phyloP scores from a whole-genome alignment of 2,329 filamentous ascomycete genomes.

The Tolypocladium tropicale region DNA sequence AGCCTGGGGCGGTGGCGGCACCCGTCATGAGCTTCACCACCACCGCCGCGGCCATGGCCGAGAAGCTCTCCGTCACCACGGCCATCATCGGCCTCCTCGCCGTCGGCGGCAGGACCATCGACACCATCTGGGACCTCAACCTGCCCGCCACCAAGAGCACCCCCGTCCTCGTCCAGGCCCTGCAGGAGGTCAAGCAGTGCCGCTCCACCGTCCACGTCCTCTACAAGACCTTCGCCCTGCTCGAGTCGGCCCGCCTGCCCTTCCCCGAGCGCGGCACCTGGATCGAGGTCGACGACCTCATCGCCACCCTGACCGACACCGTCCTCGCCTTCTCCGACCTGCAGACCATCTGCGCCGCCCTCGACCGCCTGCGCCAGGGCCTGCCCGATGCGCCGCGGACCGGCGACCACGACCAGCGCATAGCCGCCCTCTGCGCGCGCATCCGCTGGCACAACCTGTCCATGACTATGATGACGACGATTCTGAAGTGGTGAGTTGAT shows the following conservation, averaged over 20 bases:
- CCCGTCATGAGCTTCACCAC: not conserved
- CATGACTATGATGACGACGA: conserved; percentile 29
- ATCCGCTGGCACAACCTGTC: conserved; percentile 27
- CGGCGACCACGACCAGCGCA: conserved; percentile 14
- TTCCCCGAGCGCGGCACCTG: conserved; percentile 23
- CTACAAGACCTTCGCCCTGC: conserved; percentile 22
- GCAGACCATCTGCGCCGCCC: conserved; percentile 15
- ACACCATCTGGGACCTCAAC: conserved; percentile 24
- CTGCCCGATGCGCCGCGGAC: conserved; percentile 1
- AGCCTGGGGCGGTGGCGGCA: not conserved
- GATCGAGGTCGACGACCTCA: conserved; percentile 23
- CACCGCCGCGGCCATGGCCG: not conserved
- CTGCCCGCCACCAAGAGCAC: conserved; percentile 16
- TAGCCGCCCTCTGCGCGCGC: conserved; percentile 19
- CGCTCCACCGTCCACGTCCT: conserved; percentile 25
- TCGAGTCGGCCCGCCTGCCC: conserved; percentile 21
- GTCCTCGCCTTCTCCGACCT: conserved; percentile 24
- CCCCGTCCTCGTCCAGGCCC: conserved; percentile 16
- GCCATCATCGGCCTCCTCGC: conserved; percentile 26
- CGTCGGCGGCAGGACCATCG: conserved; percentile 22
- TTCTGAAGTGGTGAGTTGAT: conserved; percentile 26
- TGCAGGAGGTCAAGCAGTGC: conserved; percentile 25
- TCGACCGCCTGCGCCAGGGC: conserved; percentile 2
- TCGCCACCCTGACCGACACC: conserved; percentile 24
- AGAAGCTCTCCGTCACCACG: conserved; percentile 22